Evolutionary conservation across 2,329 filamentous ascomycete genomes (phyloP).

Genomic region (Neurospora sp.): DNA sequence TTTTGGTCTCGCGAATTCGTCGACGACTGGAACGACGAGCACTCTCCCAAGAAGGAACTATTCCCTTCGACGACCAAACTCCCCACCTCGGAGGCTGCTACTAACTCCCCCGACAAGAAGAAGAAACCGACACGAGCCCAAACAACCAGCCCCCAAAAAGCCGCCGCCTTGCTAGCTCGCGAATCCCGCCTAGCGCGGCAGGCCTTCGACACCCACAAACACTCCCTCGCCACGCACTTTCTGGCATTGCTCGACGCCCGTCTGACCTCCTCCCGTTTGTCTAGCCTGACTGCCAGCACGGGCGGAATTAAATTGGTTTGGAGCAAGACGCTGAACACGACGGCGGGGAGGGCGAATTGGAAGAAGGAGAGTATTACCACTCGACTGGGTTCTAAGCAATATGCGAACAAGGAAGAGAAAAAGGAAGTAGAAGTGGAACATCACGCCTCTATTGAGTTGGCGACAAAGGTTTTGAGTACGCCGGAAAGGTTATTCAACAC

Average conservation of each 20-base stretch:
- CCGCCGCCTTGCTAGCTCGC: conserved; percentile 5
- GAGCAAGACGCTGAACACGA: conserved; percentile 71
- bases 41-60: conserved; percentile 27
- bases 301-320: conserved; percentile 65
- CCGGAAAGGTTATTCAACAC: conserved; percentile 75
- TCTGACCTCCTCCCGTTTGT: conserved; percentile 53
- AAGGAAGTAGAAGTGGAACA: conserved; percentile 28
- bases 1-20: conserved; percentile 52
- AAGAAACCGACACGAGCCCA: conserved; percentile 13
- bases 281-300: conserved; percentile 47
- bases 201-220: conserved; percentile 52
- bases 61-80: conserved; percentile 13
- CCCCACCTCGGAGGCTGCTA: not conserved
- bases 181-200: conserved; percentile 22
- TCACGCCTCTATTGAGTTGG: conserved; percentile 78
- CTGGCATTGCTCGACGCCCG: conserved; percentile 57
- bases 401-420: conserved; percentile 12
- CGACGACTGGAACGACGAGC: conserved; percentile 55
- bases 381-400: conserved; percentile 8
- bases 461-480: conserved; percentile 76
- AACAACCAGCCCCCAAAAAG: not conserved
- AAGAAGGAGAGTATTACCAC: conserved; percentile 45
- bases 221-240: conserved; percentile 53
- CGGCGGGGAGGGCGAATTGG: conserved; percentile 69
- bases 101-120: conserved; percentile 1